These are phyloP conservation scores for Curvularia sp. DNA, from an alignment of 2,329 filamentous ascomycete species.

Conservation along the genomic window DNA sequence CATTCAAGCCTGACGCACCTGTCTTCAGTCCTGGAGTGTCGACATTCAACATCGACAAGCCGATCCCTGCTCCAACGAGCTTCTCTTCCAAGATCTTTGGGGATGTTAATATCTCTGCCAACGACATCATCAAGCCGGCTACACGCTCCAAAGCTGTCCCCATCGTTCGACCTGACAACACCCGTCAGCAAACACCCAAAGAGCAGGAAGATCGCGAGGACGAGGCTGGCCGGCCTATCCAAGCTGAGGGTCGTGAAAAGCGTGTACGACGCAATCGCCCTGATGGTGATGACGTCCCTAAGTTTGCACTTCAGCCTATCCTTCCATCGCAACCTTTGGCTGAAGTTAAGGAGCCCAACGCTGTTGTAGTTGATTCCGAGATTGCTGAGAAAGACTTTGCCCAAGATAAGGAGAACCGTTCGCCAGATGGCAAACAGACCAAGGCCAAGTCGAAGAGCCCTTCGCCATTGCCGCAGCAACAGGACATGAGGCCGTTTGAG, in stretches of 20 bases:
- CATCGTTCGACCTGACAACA: slow-evolving; percentile 69
- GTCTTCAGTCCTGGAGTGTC: slow-evolving; percentile 63
- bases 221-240: slow-evolving; percentile 66
- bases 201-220: slow-evolving; percentile 49
- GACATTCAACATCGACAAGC: slow-evolving; percentile 32
- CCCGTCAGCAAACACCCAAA: slow-evolving; percentile 53
- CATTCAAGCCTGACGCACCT: slow-evolving; percentile 70
- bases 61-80: slow-evolving; percentile 33
- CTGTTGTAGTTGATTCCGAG: slow-evolving; percentile 29
- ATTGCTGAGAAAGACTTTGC: slow-evolving; percentile 32
- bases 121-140: slow-evolving; percentile 68
- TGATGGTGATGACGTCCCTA: slow-evolving; percentile 75
- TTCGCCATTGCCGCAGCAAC: slow-evolving; percentile 28
- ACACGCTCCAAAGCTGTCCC: slow-evolving; percentile 85
- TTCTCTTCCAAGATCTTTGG: slow-evolving; percentile 48
- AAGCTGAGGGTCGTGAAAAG: slow-evolving; percentile 74
- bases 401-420: slow-evolving; percentile 49
- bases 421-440: slow-evolving; percentile 36
- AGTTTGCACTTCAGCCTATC: slow-evolving; percentile 66
- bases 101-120: slow-evolving; percentile 60
- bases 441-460: slow-evolving; percentile 37
- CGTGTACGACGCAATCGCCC: slow-evolving; percentile 70
- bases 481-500: slow-evolving; percentile 17
- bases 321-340: slow-evolving; percentile 49
- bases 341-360: slow-evolving; percentile 37